Conservation (phyloP, 75 land plant genomes). For the Picea glauca region DNA sequence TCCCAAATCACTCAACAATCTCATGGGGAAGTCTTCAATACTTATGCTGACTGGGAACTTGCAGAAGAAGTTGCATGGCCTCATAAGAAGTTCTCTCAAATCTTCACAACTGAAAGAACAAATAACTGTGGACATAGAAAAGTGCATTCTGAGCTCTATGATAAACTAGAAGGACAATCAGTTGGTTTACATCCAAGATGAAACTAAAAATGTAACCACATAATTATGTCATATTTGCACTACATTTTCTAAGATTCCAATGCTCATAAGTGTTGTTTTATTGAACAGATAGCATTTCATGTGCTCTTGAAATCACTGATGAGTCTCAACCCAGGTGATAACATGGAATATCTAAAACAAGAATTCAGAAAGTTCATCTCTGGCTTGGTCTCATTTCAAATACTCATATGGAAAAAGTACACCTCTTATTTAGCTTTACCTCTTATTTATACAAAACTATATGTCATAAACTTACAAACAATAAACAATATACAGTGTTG, state of each 20-base stretch:
- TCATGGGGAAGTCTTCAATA: conserved; percentile 60
- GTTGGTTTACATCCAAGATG: conserved; percentile 44
- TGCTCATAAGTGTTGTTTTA: too few species aligned
- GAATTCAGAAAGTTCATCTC: conserved; percentile 59
- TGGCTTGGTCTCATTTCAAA: conserved; percentile 38
- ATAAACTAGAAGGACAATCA: conserved; percentile 29
- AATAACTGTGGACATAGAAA: conserved; percentile 54
- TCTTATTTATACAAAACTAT: too few species aligned
- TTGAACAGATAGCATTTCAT: conserved; percentile 54
- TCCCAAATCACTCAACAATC: conserved; percentile 54
- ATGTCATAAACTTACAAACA: too few species aligned
- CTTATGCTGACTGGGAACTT: conserved; percentile 44
- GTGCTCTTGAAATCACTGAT: conserved; percentile 53
- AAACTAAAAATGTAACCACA: conserved; percentile 18
- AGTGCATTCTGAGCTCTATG: conserved; percentile 27
- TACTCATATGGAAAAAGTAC: too few species aligned
- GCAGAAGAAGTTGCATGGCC: conserved; percentile 53
- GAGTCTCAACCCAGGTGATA: conserved; percentile 49
- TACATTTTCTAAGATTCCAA: not conserved
- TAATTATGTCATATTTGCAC: too few species aligned
- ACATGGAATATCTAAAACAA: conserved; percentile 43
- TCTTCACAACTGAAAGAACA: conserved; percentile 48
- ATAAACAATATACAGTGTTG: too few species aligned
- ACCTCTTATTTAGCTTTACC: too few species aligned
- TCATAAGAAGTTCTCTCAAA: conserved; percentile 44